Conservation (phyloP, 2,329 filamentous ascomycete species). For the Microcyclosporella mali region DNA sequence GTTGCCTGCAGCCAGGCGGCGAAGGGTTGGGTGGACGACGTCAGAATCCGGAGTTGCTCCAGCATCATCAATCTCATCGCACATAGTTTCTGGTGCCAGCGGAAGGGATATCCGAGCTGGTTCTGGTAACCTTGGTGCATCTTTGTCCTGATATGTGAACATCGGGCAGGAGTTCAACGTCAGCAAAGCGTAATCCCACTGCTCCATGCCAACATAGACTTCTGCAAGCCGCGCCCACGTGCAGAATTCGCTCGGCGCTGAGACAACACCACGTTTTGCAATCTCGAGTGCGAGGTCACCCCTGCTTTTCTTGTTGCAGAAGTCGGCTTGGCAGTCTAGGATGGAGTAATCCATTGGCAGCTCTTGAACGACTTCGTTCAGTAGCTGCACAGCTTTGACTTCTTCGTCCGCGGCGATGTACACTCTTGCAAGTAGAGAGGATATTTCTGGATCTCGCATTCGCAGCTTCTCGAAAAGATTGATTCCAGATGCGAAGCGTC, state of each 20-base stretch:
- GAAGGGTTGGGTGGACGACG: constrained; percentile 76
- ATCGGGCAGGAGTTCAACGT: constrained; percentile 98
- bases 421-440: constrained; percentile 83
- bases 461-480: constrained; percentile 96
- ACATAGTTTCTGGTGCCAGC: constrained; percentile 76
- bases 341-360: constrained; percentile 97
- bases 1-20: constrained; percentile 76
- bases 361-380: constrained; percentile 83
- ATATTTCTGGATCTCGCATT: constrained; percentile 84
- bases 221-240: constrained; percentile 93
- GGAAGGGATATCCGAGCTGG: constrained; percentile 83
- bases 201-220: constrained; percentile 87
- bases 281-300: constrained; percentile 84
- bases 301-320: constrained; percentile 81
- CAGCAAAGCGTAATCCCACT: constrained; percentile 91
- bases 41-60: constrained; percentile 70
- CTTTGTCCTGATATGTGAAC: constrained; percentile 99
- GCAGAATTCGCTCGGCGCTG: constrained; percentile 91
- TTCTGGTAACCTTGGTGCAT: constrained; percentile 89
- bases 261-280: constrained; percentile 88
- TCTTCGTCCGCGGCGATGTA: constrained; percentile 94
- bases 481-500: constrained; percentile 88
- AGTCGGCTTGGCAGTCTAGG: constrained; percentile 88
- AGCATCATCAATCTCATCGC: constrained; percentile 95
- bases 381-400: constrained; percentile 82